Evolutionary conservation across 2,329 filamentous ascomycete species (phyloP).

Genomic region (Alternaria sp.): DNA sequence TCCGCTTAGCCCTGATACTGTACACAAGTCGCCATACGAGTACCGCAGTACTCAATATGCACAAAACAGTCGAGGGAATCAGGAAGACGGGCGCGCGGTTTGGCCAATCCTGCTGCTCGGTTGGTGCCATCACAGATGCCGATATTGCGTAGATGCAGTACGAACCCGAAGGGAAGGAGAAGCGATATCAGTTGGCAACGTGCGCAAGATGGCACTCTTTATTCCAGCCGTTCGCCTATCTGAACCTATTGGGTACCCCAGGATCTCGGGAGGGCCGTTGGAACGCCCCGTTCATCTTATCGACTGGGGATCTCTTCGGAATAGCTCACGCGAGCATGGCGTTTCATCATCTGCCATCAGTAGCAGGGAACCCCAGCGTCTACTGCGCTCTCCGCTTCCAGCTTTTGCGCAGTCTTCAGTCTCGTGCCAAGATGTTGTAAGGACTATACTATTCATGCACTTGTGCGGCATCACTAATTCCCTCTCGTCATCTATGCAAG

Average conservation of each 20-base stretch:
- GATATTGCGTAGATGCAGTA: neutral
- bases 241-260: neutral
- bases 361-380: neutral
- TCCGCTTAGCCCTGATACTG: slow-evolving; percentile 23
- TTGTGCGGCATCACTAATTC: neutral
- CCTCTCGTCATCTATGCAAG: neutral
- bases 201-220: neutral
- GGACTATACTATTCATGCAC: neutral
- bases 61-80: slow-evolving; percentile 18
- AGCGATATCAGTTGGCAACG: neutral
- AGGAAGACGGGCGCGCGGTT: slow-evolving; percentile 26
- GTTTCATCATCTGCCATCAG: neutral
- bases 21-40: slow-evolving; percentile 32
- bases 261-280: neutral
- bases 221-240: neutral
- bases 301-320: neutral
- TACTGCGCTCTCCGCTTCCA: neutral
- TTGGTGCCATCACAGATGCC: neutral
- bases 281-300: neutral
- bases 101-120: slow-evolving; percentile 17
- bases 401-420: neutral
- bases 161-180: neutral
- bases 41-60: slow-evolving; percentile 20
- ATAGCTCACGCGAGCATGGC: neutral
- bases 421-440: neutral